Evolutionary conservation across 495 filamentous ascomycete species (phyloP), one percentile per base, ranked within the genome.

Genomic region (Hypoxylon cercidicola): DNA sequence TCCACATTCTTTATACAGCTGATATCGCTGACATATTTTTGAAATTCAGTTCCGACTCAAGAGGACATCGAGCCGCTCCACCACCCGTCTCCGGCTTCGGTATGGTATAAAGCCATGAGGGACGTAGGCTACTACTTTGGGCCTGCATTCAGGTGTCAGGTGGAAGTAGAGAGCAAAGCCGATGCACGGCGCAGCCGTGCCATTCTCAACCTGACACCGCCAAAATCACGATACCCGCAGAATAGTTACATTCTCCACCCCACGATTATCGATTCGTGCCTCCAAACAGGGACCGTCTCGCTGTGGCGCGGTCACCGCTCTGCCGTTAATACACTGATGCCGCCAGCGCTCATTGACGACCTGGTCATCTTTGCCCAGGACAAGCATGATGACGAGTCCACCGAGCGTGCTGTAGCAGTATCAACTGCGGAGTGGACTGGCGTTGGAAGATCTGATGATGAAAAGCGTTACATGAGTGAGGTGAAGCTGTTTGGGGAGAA

Each of bases 201-300:
- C 9, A 44, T 13, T 3, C 34, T 58, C 13, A 35, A 23, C 4
- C 35, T 52, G 3, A 25, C 30, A 7, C 43, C 54, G 10, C 62
- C 58, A 5, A 18, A 55, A n/a, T 68, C 74, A 55, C 63, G 63
- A n/a, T 49, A 49, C 16, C 32, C 66, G 0, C 64, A 61, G 15
- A 58, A 70, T 20, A 58, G 55, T 4, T 56, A 60, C 6, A 69
- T 68, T 45, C 16, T 75, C 5, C 67, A 78, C 18, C 56, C 56
- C 0, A 19, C 56, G 4, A 41, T 30, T 5, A 28, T 60, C 12
- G 56, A 60, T n/a, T 37, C 21, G 3, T 60, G 56, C 13, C 9
- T 60, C 3, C 56, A 60, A n/a, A 43, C 46, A 15, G 19, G 23
- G 1, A 43, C 45, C n/a, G 32, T 48, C 3, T 35, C 44, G 1